phyloP scores from a whole-genome alignment of 306 rosid genomes.

The Quercus alba region DNA sequence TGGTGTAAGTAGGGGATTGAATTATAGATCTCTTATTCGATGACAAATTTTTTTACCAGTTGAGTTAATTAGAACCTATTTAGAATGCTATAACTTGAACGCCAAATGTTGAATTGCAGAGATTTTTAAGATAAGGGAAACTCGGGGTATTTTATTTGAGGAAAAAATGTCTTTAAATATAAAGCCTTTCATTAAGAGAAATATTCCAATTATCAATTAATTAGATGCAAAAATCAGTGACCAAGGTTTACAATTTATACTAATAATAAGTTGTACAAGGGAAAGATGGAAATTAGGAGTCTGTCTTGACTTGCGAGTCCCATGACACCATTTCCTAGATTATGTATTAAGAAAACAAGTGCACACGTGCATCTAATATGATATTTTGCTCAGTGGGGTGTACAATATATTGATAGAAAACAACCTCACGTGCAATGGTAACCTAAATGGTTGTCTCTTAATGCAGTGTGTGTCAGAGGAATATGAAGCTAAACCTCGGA shows the following conservation, averaged over 20 bases:
- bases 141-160: no score
- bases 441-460: constrained; percentile 50
- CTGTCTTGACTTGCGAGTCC: constrained; percentile 21
- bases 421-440: constrained; percentile 61
- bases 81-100: no score
- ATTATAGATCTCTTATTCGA: no score
- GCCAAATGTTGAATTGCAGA: no score
- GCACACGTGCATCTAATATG: constrained; percentile 51
- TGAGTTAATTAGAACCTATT: rapidly evolving
- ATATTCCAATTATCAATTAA: not conserved
- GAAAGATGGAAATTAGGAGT: constrained; percentile 2
- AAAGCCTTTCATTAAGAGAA: not conserved
- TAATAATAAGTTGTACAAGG: not conserved
- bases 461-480: constrained; percentile 48
- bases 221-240: not conserved
- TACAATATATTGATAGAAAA: constrained; percentile 14
- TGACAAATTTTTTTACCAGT: rapidly evolving
- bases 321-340: constrained; percentile 21
- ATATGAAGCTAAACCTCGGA: constrained; percentile 65
- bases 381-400: constrained; percentile 34
- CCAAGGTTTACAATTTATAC: not conserved
- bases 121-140: no score
- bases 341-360: constrained; percentile 30
- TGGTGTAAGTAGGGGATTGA: rapidly evolving
- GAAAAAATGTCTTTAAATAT: not conserved